Base-by-base conservation (phyloP, 2,329 filamentous ascomycete genomes). In the Zopfia rhizophila region DNA sequence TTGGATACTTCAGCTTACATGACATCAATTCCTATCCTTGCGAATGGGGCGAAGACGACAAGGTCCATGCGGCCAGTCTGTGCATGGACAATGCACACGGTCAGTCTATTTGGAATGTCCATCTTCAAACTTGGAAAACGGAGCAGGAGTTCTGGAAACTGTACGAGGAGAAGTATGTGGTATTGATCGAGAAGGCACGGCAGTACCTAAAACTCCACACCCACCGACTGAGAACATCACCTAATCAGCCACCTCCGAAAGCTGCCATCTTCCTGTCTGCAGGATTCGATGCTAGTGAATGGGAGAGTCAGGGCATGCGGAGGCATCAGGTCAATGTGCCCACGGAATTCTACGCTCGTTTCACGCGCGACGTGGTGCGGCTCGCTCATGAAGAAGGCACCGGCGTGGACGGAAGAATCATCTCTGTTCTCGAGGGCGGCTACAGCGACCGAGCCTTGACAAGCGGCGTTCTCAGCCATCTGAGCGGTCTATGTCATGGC, bases 11-110 rank as follows among this genome's bases (percentile, higher is more conserved):
- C 72, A 97, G 92, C 69, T 72, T 99, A 30, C 94, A 99, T 69
- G 94, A 99, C 65, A 97, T 99, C 75, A 97, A 99, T 72, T 97
- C 93, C 0, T 99, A 95, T 65, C 94, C 95, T 0, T 99, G 94
- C 68, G 94, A 99, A 70, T 84, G 82, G 67, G 94, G 93, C n/a
- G 93, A 97, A 51, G 84, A 89, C 46, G 90, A 94, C 16, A 97
- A 97, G 72, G 87, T 97, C 38, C 90, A 89, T 66, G 96, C 93
- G 60, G 94, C 95, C 2, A 97, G 92, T 74, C 75, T 97, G 18
- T 97, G 95, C 68, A 87, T 99, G 53, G 92, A 97, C 50, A 92
- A 92, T 61, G 91, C 93, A 0, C 94, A 99, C 66, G 89, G 90
- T 1, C 94, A 99, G 70, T 93, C 85, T 7, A 85, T 97, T 38